phyloP scores from a whole-genome alignment of 768 basidiomycete genomes.

The Auriculariales sp. region DNA sequence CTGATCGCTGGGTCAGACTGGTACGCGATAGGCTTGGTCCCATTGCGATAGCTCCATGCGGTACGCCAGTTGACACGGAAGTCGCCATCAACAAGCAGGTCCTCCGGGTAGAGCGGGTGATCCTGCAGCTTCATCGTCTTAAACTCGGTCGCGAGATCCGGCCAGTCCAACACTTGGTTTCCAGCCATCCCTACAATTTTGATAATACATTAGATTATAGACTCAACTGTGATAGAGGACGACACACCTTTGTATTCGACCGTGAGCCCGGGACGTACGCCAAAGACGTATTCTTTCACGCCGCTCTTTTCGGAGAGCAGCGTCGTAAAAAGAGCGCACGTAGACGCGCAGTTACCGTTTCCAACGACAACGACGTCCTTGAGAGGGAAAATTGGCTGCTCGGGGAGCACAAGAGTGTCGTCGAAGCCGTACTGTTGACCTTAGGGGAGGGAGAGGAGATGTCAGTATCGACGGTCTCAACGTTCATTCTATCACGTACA shows the following conservation, averaged over 20 bases:
- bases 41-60: slow-evolving; percentile 31
- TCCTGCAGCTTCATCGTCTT: slow-evolving; percentile 1
- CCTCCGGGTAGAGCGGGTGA: slow-evolving; percentile 4
- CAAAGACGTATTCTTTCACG: slow-evolving; percentile 40
- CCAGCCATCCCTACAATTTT: slow-evolving; percentile 12
- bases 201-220: background rate
- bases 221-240: background rate
- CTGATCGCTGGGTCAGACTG: slow-evolving; percentile 23
- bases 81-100: slow-evolving; percentile 20
- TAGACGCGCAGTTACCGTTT: slow-evolving; percentile 33
- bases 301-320: slow-evolving; percentile 42
- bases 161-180: background rate
- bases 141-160: background rate
- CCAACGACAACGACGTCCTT: slow-evolving; percentile 17
- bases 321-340: slow-evolving; percentile 49
- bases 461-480: no score
- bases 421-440: background rate
- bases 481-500: no score
- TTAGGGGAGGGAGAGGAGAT: no score
- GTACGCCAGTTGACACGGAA: slow-evolving; percentile 37
- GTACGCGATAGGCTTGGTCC: slow-evolving; percentile 15
- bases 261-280: slow-evolving; percentile 35
- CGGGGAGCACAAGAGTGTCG: slow-evolving; percentile 20
- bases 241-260: slow-evolving; percentile 23
- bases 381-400: slow-evolving; percentile 31